Percentiles rank a stretch among this genome's conserved stretches.
Conservation (phyloP, 129 eudicot genomes). For the Sambucus nigra region DNA sequence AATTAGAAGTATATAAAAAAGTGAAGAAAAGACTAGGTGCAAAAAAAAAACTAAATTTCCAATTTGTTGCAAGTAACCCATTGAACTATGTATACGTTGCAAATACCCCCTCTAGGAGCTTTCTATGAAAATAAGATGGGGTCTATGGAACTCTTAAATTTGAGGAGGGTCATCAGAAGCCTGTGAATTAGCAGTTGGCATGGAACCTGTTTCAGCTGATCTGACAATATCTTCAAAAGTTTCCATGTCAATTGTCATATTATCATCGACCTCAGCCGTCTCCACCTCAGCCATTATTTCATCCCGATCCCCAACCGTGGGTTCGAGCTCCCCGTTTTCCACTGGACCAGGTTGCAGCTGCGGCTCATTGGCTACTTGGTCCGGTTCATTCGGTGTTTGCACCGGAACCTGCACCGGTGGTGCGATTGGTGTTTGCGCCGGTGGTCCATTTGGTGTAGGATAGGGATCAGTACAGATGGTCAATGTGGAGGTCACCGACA, state of each 20-base stretch:
- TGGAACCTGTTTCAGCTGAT: conserved; percentile 50
- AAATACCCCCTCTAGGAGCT: too few relatives aligned
- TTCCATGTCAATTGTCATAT: conserved; percentile 57
- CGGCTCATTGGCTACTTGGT: conserved; percentile 24
- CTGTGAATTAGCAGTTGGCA: conserved; percentile 35
- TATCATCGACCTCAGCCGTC: conserved; percentile 33
- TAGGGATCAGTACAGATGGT: conserved; percentile 40
- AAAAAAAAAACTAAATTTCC: too few relatives aligned
- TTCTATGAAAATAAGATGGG: too few relatives aligned
- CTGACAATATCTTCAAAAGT: conserved; percentile 39
- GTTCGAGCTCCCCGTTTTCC: conserved; percentile 46
- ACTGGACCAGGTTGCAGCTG: conserved; percentile 24
- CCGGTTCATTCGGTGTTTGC: conserved; percentile 31
- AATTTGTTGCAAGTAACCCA: too few relatives aligned
- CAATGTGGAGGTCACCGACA: conserved; percentile 73
- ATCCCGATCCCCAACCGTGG: conserved; percentile 37
- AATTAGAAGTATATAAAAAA: too few relatives aligned
- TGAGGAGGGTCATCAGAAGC: neutral
- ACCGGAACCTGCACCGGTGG: too few relatives aligned
- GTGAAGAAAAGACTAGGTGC: too few relatives aligned
- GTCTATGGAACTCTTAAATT: too few relatives aligned
- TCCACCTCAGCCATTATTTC: conserved; percentile 64
- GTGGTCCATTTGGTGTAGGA: conserved; percentile 25
- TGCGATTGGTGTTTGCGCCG: conserved; percentile 28
- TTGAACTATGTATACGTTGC: too few relatives aligned